Conservation (phyloP, 169 alveolate genomes). For the Cryptosporidium baileyi region DNA sequence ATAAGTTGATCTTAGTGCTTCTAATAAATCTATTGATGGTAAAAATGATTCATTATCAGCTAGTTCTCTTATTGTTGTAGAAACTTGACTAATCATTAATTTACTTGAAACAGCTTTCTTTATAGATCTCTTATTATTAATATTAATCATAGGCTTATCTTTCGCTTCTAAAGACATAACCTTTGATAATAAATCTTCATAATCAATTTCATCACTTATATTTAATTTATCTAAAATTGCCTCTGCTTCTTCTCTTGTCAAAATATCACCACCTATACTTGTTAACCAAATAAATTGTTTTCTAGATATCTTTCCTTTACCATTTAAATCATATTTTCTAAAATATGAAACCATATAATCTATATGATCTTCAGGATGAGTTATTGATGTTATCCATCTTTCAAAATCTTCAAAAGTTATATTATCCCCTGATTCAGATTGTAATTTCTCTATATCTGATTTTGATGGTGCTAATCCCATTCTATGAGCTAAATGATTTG, state of each 20-base stretch:
- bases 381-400: conserved; percentile 47
- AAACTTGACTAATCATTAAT: conserved; percentile 28
- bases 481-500: conserved; percentile 55
- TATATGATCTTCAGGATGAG: conserved; percentile 64
- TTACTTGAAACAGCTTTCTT: neutral
- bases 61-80: conserved; percentile 40
- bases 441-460: conserved; percentile 14
- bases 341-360: conserved; percentile 65
- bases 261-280: conserved; percentile 54
- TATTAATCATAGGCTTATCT: conserved; percentile 45
- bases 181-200: conserved; percentile 27
- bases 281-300: conserved; percentile 67
- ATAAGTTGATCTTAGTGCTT: conserved; percentile 47
- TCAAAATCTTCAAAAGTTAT: conserved; percentile 52
- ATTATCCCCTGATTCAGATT: neutral
- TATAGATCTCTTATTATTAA: neutral
- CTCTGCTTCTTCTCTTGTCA: conserved; percentile 65
- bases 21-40: conserved; percentile 48
- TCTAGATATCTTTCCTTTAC: conserved; percentile 36
- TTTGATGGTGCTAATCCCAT: conserved; percentile 64
- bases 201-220: conserved; percentile 4
- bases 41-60: conserved; percentile 53
- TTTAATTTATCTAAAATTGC: conserved; percentile 22
- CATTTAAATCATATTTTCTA: conserved; percentile 20
- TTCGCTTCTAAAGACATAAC: conserved; percentile 25